Base-by-base conservation (phyloP, 108 stramenopile genomes). In the Cyclostephanos tholiformis region DNA sequence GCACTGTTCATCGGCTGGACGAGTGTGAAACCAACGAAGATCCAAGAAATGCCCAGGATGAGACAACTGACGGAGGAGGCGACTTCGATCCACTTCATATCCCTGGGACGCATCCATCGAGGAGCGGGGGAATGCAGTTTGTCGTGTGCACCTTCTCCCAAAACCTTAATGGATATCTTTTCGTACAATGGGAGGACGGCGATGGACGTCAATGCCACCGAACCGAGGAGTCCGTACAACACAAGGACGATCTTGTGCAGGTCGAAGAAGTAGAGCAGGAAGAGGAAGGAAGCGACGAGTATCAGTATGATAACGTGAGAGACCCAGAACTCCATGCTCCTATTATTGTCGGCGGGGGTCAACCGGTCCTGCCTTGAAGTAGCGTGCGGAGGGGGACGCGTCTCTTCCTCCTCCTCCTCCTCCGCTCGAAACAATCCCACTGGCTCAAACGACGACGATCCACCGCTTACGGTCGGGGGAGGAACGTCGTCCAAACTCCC, bases 231-330 rank as follows among this genome's bases (percentile, higher is more conserved):
- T 13, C 85, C 89, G 71, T 93, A 98, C 65, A 95, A 64, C 52
- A 94, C 78, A 50, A 88, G 90, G 63, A 96, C 92, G 50, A 93
- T 52, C 50, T 80, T 72, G 68, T 89, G 85, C 29, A 97, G 85
- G 71, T 94, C 82, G 77, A 97, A 89, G 78, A 88, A 93, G 71
- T 95, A 98, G 2, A 98, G 82, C 22, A 95, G 74, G 13, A 97
- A 70, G 60, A 98, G 77, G 64, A 90, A 75, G 25, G 76, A 78
- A 19, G 95, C 86, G 76, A 92, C 84, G 38, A 91, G 52, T 19
- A 97, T 70, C 67, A 98, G 94, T 10, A 87, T 76, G 35, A 96
- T 26, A 5, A 94, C 93, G 78, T 97, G 97, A 9, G 71, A 67
- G 0, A 88, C 84, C 64, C 83, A 84, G 64, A 98, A 55, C 49